phyloP scores from a whole-genome alignment of 2,329 filamentous ascomycete species.

The Amauroascus niger region DNA sequence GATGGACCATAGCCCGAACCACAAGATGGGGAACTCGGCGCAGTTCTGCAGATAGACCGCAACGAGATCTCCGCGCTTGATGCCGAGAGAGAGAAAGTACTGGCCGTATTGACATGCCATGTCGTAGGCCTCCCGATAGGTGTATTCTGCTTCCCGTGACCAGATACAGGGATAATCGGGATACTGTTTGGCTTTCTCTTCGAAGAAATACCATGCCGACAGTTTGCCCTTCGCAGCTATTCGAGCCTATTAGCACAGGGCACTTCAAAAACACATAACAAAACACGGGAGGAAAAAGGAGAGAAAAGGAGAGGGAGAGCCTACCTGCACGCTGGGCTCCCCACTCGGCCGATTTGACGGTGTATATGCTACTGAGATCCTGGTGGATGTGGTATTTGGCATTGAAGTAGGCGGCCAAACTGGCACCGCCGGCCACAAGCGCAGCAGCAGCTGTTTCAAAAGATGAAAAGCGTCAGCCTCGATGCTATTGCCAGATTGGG shows the following conservation, averaged over 20 bases:
- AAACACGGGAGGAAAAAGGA: not conserved
- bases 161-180: slow-evolving; percentile 54
- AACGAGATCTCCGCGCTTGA: slow-evolving; percentile 52
- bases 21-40: slow-evolving; percentile 56
- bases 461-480: not conserved
- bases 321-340: slow-evolving; percentile 43
- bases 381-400: slow-evolving; percentile 59
- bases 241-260: not conserved
- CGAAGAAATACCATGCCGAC: slow-evolving; percentile 59
- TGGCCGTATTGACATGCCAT: slow-evolving; percentile 52
- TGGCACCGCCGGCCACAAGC: slow-evolving; percentile 27
- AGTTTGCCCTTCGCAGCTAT: slow-evolving; percentile 44
- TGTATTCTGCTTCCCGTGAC: slow-evolving; percentile 54
- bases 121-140: slow-evolving; percentile 48
- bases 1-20: slow-evolving; percentile 55
- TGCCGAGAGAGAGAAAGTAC: slow-evolving; percentile 51
- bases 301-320: not conserved
- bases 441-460: slow-evolving; percentile 19
- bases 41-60: slow-evolving; percentile 59
- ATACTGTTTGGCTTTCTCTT: slow-evolving; percentile 44
- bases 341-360: slow-evolving; percentile 29
- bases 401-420: slow-evolving; percentile 52
- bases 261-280: not conserved
- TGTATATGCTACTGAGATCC: slow-evolving; percentile 40
- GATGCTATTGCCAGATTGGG: too few species aligned